These are phyloP conservation scores for Aureobasidium uvarum DNA, from an alignment of 2,329 filamentous ascomycete species.

Conservation along the genomic window DNA sequence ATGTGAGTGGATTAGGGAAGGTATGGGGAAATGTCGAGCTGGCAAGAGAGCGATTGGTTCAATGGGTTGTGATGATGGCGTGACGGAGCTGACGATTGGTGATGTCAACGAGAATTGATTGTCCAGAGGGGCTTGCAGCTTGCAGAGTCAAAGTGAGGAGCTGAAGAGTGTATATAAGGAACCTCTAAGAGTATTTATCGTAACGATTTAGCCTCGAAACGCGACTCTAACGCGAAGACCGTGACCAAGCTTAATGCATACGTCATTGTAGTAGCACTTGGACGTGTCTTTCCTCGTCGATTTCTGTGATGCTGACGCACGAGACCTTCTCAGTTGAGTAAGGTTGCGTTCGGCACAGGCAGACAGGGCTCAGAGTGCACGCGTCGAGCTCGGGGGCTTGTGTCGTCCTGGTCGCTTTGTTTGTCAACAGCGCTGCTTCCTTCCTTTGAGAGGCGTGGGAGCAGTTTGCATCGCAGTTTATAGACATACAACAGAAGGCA, in stretches of 20 bases:
- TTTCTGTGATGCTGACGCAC: conserved; percentile 21
- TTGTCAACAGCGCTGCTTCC: background rate
- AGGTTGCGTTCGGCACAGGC: conserved; percentile 16
- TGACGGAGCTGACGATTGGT: conserved; percentile 21
- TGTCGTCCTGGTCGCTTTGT: conserved; percentile 6
- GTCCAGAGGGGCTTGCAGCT: conserved; percentile 13
- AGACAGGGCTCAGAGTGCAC: background rate
- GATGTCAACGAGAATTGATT: conserved; percentile 13
- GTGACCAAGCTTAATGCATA: background rate
- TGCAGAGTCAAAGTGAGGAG: background rate
- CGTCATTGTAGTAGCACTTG: background rate
- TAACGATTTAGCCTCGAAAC: conserved; percentile 23
- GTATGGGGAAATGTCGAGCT: background rate
- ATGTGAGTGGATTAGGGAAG: background rate
- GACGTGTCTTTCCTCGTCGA: background rate
- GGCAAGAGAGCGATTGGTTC: background rate
- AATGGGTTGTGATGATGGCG: background rate
- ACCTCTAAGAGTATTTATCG: conserved; percentile 25
- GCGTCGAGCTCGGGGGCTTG: background rate
- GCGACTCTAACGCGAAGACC: conserved; percentile 14
- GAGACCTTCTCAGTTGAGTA: conserved; percentile 23
- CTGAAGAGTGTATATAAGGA: conserved; percentile 26
- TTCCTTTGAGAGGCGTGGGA: background rate
- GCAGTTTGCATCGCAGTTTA: background rate
- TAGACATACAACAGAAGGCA: background rate